A percentile compares a stretch with the other conserved stretches of the same genome.
Evolutionary conservation across 768 basidiomycete species (phyloP).

Genomic region (Russula lepida): DNA sequence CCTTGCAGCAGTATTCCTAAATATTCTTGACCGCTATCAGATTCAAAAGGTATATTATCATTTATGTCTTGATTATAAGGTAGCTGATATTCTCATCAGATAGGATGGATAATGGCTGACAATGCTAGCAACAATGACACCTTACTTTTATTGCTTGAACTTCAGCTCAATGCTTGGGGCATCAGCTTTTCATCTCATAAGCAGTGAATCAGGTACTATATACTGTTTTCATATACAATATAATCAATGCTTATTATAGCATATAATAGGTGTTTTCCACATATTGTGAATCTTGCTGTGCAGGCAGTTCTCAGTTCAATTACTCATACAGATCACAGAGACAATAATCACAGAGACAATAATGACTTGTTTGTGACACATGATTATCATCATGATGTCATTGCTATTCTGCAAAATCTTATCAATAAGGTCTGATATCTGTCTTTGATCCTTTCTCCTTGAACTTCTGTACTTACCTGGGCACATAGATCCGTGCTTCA

Average conservation of each 20-base stretch:
- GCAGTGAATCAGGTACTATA: slow-evolving; percentile 14
- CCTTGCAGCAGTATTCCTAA: slow-evolving; percentile 17
- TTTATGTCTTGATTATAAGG: too few species aligned
- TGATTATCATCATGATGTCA: too few species aligned
- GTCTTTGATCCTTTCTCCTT: too few species aligned
- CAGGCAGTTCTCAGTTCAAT: not conserved
- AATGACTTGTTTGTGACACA: too few species aligned
- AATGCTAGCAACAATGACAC: slow-evolving; percentile 26
- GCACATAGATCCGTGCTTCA: not conserved
- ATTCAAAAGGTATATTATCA: too few species aligned
- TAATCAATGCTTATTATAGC: slow-evolving; percentile 14
- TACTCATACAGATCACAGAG: not conserved
- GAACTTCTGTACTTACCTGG: too few species aligned
- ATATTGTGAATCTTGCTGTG: slow-evolving; percentile 17
- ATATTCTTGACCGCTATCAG: too few species aligned
- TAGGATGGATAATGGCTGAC: slow-evolving; percentile 32
- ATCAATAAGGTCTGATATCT: too few species aligned
- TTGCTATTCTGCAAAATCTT: too few species aligned
- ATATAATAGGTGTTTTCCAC: slow-evolving; percentile 20
- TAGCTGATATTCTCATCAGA: slow-evolving; percentile 24
- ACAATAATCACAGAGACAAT: too few species aligned
- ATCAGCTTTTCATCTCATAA: not conserved
- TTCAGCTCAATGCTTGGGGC: too few species aligned
- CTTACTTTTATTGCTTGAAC: not conserved
- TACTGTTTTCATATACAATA: not conserved